A percentile compares a stretch with the other conserved stretches of the same genome.
phyloP scores from a whole-genome alignment of 805 yeast genomes.

The Myxozyma sirexii region DNA sequence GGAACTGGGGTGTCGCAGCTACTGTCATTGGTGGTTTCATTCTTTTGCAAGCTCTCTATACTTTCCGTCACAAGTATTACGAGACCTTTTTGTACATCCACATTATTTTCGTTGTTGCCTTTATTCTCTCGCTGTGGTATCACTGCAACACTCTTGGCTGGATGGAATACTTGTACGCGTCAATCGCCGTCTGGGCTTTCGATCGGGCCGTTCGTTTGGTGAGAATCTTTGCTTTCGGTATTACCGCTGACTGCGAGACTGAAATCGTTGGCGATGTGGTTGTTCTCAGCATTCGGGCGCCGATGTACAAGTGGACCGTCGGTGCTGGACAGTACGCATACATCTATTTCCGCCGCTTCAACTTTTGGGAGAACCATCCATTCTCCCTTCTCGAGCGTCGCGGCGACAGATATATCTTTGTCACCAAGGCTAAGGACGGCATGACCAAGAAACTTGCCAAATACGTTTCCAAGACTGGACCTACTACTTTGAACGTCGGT shows the following conservation, averaged over 20 bases:
- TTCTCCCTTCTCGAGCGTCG: conserved; percentile 22
- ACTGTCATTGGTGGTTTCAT: conserved; percentile 12
- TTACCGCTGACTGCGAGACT: neutral
- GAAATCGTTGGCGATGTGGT: neutral
- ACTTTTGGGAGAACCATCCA: conserved; percentile 29
- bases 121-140: conserved; percentile 58
- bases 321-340: conserved; percentile 32
- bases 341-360: conserved; percentile 20
- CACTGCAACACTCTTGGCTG: conserved; percentile 57
- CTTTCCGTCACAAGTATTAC: conserved; percentile 44
- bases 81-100: conserved; percentile 63
- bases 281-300: neutral
- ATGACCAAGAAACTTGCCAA: conserved; percentile 18
- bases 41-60: conserved; percentile 15
- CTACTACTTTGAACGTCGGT: neutral
- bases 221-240: conserved; percentile 42
- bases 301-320: neutral
- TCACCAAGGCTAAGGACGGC: conserved; percentile 16
- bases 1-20: conserved; percentile 8
- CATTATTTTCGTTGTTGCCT: conserved; percentile 55
- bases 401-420: conserved; percentile 10
- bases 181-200: conserved; percentile 68
- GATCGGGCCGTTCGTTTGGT: conserved; percentile 63
- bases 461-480: neutral
- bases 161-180: conserved; percentile 49